Conservation (phyloP, 2,329 filamentous ascomycete genomes). For the Aspergillus sp. region DNA sequence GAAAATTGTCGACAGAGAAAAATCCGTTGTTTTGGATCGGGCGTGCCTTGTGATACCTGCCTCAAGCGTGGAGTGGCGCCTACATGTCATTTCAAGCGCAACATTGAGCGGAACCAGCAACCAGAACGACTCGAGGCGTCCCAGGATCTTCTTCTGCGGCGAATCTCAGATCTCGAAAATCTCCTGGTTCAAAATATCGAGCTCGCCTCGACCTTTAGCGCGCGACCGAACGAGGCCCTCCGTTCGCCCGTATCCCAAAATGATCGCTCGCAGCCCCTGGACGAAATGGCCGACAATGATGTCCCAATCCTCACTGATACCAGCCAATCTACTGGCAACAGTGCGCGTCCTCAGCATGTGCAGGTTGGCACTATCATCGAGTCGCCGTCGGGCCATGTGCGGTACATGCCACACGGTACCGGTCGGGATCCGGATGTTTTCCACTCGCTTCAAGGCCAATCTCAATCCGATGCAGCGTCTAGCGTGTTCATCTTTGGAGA, state of each 20-base stretch:
- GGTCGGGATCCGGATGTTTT: background rate
- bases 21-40: slow-evolving; percentile 23
- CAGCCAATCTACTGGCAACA: background rate
- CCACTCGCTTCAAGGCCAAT: background rate
- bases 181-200: slow-evolving; percentile 3
- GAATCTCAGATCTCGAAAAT: background rate
- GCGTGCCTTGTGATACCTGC: slow-evolving; percentile 24
- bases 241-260: slow-evolving; percentile 1
- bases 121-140: no score
- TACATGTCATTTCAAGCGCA: slow-evolving; percentile 18
- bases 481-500: background rate
- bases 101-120: background rate
- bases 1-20: slow-evolving; percentile 22
- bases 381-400: slow-evolving; percentile 1
- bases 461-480: background rate
- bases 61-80: slow-evolving; percentile 20
- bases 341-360: background rate
- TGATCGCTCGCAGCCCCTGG: background rate
- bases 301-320: background rate
- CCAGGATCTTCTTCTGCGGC: background rate
- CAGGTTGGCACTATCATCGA: background rate
- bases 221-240: background rate
- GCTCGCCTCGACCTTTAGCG: background rate
- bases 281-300: background rate
- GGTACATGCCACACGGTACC: background rate